Evolutionary conservation across 2,329 filamentous ascomycete species (phyloP), one percentile per base, ranked within the genome.

Genomic region (Hymenoscyphus scutula): DNA sequence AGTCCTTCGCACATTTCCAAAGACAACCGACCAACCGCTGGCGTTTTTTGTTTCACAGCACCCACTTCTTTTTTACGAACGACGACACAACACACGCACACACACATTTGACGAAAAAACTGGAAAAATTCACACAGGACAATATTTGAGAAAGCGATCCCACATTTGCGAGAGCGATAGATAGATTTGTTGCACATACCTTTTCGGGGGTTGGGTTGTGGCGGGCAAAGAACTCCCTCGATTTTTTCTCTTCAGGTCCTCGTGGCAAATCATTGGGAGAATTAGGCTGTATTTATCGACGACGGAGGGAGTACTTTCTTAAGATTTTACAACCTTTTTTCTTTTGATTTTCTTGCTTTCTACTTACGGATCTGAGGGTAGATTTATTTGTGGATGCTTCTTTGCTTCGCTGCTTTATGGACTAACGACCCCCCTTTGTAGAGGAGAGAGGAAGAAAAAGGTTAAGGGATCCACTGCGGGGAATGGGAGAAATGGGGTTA

Each of bases 91-190:
- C n/a, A n/a, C n/a, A n/a, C 32, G 15, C 32, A 32, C 6, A 32
- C 38, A 37, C 32, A 41, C 45, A 56, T 60, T 32, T 64, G 38
- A 67, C 63, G 66, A 67, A 60, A 27, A 53, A 67, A 54, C 67
- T 62, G 64, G 68, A 55, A 59, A 65, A 37, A 8, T 25, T 29
- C n/a, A 51, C 38, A 15, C 27, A 54, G 8, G 5, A 63, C 61
- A 11, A n/a, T n/a, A n/a, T n/a, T 37, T 41, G 54, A 62, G 37
- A 61, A 37, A 60, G 53, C 51, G 53, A 45, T 25, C 5, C 32
- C 19, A 29, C 45, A n/a, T n/a, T 57, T 32, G 30, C 30, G 10
- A 34, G 32, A 34, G 55, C 37, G 54, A 58, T 62, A 62, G 60
- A 62, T 58, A 62, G 60, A 62, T 62, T n/a, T n/a, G n/a, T 62